Base-by-base conservation (phyloP, 106 monocot species). In the Acorus calamus region DNA sequence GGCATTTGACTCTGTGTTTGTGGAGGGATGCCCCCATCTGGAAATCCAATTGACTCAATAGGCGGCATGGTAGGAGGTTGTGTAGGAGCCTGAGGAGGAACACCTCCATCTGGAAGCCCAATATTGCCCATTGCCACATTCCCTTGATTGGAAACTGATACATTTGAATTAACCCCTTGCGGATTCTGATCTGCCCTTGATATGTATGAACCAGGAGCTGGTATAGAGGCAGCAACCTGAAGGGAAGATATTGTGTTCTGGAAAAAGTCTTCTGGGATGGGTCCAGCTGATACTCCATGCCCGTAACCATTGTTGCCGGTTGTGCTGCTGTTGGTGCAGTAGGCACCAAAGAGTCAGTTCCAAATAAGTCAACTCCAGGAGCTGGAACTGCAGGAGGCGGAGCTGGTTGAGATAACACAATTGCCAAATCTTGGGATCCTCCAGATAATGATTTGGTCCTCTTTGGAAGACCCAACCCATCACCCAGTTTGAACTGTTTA, bases 191-290 rank as follows among this genome's bases (percentile, higher is more conserved):
- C 73, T 56, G 72, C 12, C 70, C 59, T 79, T 7, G 80, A 74
- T n/a, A 84, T 63, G 47, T 66, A 71, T 49, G 63, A 41, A 4
- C 74, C 80, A 50, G 84, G 67, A 80, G 87, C 75, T 41, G 84
- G 76, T 50, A 91, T 65, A 13, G 80, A 50, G 55, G 90, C 82
- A 11, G 76, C 87, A 69, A 91, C 80, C 62, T 87, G 71, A 41
- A 91, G 70, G 2, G 96, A 91, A 46, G 91, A 81, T 63, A 98
- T 83, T 2, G 96, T 98, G 50, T 98, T 88, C 65, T 91, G 82
- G 74, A 91, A 98, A 59, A 98, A 98, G 56, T 98, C 87, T 78
- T 98, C 96, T 42, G 96, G 96, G 46, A 98, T 98, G 7, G 96
- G 96, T 14, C 83, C 79, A 59, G 83, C 78, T 68, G 81, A 50